phyloP scores from a whole-genome alignment of 2,329 filamentous ascomycete species.

The Colletotrichum sojae region DNA sequence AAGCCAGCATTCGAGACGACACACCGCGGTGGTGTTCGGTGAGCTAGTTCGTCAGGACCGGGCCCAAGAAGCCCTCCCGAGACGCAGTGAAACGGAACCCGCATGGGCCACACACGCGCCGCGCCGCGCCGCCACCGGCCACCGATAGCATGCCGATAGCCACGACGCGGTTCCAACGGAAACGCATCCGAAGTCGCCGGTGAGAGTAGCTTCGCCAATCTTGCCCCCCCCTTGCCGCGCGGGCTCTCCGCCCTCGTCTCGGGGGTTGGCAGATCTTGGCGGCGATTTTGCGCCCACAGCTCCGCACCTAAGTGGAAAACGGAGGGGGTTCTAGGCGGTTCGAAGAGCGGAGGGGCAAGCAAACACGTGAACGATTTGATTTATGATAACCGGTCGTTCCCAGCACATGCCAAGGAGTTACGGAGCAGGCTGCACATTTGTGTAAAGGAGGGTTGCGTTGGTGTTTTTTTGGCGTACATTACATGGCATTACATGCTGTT shows the following conservation, averaged over 20 bases:
- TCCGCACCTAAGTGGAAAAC: neutral
- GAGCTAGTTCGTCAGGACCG: constrained; percentile 8
- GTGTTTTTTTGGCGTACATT: neutral
- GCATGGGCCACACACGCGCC: neutral
- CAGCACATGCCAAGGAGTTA: too few relatives aligned
- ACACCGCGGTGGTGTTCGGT: neutral
- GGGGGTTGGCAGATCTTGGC: neutral
- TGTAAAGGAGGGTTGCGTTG: neutral
- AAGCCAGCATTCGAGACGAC: neutral
- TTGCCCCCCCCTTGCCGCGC: neutral
- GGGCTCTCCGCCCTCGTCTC: neutral
- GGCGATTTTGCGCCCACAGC: neutral
- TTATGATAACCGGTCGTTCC: neutral
- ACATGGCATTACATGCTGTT: constrained; percentile 14
- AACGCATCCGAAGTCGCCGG: neutral
- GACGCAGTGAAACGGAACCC: constrained; percentile 16
- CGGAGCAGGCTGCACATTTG: constrained; percentile 1
- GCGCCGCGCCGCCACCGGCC: constrained; percentile 5
- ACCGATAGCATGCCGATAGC: constrained; percentile 11
- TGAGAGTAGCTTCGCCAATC: constrained; percentile 4
- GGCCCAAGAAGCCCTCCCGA: constrained; percentile 5
- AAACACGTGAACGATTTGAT: neutral
- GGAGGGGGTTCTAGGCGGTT: neutral
- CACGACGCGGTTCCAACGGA: constrained; percentile 1
- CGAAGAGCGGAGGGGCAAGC: neutral